Conservation (phyloP, 495 filamentous ascomycete genomes). For the Penicillium turbatum region DNA sequence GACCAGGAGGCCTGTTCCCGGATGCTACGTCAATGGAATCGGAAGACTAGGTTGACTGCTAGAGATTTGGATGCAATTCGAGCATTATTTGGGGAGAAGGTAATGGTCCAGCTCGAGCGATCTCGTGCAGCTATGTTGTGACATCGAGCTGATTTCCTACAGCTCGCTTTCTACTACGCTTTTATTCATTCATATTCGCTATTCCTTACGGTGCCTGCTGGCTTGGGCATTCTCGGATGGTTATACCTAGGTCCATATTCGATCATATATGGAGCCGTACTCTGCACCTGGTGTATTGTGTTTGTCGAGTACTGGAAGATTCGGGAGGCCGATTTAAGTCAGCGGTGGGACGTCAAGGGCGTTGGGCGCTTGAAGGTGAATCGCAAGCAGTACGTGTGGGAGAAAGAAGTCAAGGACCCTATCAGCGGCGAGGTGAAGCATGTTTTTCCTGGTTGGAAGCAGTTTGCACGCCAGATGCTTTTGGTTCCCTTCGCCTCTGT, state of each 20-base stretch:
- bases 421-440: conserved; percentile 75
- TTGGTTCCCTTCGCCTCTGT: conserved; percentile 81
- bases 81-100: conserved; percentile 84
- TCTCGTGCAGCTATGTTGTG: background rate
- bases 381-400: conserved; percentile 70
- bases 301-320: conserved; percentile 98
- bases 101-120: conserved; percentile 15
- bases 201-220: conserved; percentile 78
- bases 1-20: conserved; percentile 78
- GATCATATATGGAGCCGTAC: conserved; percentile 68
- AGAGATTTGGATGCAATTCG: conserved; percentile 78
- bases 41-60: conserved; percentile 63
- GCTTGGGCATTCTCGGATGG: conserved; percentile 72
- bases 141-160: background rate
- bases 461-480: conserved; percentile 71
- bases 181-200: conserved; percentile 89
- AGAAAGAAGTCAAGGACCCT: conserved; percentile 70
- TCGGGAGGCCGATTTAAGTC: conserved; percentile 82
- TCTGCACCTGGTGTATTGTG: conserved; percentile 75
- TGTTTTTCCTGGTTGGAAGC: conserved; percentile 70
- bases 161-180: conserved; percentile 92
- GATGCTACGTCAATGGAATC: conserved; percentile 82
- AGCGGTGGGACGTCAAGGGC: conserved; percentile 85
- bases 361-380: conserved; percentile 78
- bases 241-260: conserved; percentile 78